Percentiles rank a stretch among this genome's conserved stretches.
These are phyloP conservation scores for Martiniozyma abietophila DNA, from an alignment of 805 yeast genomes.

Conservation along the genomic window DNA sequence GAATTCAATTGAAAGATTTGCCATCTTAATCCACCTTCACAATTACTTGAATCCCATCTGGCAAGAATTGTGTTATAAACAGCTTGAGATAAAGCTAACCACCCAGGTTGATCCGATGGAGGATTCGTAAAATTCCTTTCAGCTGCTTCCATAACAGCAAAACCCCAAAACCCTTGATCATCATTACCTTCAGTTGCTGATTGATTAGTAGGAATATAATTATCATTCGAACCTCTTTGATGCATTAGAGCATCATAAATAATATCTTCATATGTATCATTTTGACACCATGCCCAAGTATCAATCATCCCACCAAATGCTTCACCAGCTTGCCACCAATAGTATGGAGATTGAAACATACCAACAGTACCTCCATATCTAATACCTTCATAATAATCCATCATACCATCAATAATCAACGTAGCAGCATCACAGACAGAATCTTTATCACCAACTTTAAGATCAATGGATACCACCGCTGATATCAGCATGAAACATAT, in stretches of 20 bases:
- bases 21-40: conserved; percentile 84
- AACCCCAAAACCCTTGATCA: conserved; percentile 92
- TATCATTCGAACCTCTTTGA: conserved; percentile 56
- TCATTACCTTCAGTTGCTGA: conserved; percentile 84
- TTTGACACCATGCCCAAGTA: conserved; percentile 60
- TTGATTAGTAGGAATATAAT: conserved; percentile 76
- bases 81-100: conserved; percentile 78
- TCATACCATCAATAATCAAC: conserved; percentile 56
- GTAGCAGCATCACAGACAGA: conserved; percentile 42
- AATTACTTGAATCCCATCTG: conserved; percentile 61
- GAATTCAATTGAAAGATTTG: conserved; percentile 84
- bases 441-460: conserved; percentile 17
- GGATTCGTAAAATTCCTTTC: conserved; percentile 79
- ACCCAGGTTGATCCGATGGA: conserved; percentile 32
- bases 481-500: too few species aligned
- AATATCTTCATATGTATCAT: conserved; percentile 49
- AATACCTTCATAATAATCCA: conserved; percentile 72
- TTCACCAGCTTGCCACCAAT: conserved; percentile 93
- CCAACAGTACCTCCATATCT: conserved; percentile 63
- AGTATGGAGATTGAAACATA: conserved; percentile 63
- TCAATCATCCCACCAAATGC: conserved; percentile 64
- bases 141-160: conserved; percentile 76
- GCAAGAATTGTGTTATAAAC: conserved; percentile 75
- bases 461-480: too few species aligned
- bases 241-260: conserved; percentile 52